Conservation (phyloP, 257 asterid genomes). For the Leonotis leonurus region DNA sequence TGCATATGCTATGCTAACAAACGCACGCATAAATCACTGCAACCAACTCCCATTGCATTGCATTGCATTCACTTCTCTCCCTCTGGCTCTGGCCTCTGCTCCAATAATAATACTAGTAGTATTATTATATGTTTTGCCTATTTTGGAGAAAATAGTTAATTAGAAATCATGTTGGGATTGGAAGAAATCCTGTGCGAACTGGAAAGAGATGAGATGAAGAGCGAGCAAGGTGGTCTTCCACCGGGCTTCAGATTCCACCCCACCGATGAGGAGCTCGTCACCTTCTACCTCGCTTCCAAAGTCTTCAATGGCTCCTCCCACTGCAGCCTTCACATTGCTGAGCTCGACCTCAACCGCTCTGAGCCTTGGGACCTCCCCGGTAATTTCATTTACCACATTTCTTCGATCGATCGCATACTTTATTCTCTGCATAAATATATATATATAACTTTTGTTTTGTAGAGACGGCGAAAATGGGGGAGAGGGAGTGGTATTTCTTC, state of each 20-base stretch:
- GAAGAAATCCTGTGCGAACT: slow-evolving; percentile 65
- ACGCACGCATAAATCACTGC: slow-evolving; percentile 74
- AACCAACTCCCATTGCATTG: slow-evolving; percentile 33
- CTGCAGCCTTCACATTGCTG: slow-evolving; percentile 49
- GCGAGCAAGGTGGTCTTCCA: slow-evolving; percentile 52
- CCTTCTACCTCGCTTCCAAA: slow-evolving; percentile 69
- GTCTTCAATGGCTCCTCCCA: slow-evolving; percentile 42
- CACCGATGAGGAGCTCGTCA: slow-evolving; percentile 78
- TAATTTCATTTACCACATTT: too few species aligned
- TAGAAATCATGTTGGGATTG: slow-evolving; percentile 40
- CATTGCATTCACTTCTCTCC: slow-evolving; percentile 38
- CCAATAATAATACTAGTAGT: slow-evolving; percentile 33
- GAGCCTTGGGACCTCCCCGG: slow-evolving; percentile 96
- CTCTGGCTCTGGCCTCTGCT: not conserved
- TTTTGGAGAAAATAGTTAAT: slow-evolving; percentile 38
- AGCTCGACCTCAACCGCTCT: slow-evolving; percentile 75
- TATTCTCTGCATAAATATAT: too few species aligned
- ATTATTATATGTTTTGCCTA: too few species aligned
- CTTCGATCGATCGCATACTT: too few species aligned
- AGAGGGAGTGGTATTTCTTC: slow-evolving; percentile 85
- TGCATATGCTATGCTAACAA: slow-evolving; percentile 34
- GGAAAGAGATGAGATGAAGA: slow-evolving; percentile 26
- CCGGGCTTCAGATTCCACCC: slow-evolving; percentile 86
- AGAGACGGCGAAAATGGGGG: slow-evolving; percentile 71
- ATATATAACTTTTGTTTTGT: not conserved